These are phyloP conservation scores for Trypanosoma melophagium DNA, from an alignment of 208 protist genomes.

Conservation along the genomic window DNA sequence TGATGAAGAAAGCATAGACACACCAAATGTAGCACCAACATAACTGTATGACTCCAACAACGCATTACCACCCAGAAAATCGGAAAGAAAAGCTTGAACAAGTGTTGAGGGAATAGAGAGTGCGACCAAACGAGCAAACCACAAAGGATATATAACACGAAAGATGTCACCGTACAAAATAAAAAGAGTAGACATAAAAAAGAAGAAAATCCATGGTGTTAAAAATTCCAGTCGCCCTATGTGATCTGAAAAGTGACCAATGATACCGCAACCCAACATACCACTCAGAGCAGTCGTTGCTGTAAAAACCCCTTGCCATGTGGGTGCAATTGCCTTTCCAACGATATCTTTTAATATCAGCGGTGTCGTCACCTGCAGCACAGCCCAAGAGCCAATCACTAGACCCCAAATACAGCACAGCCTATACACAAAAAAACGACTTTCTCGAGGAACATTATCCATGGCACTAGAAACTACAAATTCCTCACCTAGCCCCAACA, in stretches of 20 bases:
- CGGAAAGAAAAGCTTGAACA: constrained; percentile 41
- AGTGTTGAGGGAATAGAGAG: constrained; percentile 43
- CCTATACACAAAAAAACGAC: constrained; percentile 5
- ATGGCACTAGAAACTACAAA: neutral
- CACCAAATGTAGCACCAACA: constrained; percentile 37
- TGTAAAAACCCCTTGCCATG: constrained; percentile 46
- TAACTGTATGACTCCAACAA: constrained; percentile 38
- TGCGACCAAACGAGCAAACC: constrained; percentile 33
- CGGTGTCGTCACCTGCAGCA: constrained; percentile 27
- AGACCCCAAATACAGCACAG: constrained; percentile 29
- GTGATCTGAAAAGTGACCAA: constrained; percentile 41
- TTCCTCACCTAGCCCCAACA: neutral
- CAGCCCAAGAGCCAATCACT: constrained; percentile 15
- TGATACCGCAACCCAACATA: constrained; percentile 34
- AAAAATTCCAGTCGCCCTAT: constrained; percentile 35
- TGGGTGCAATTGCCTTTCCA: constrained; percentile 22
- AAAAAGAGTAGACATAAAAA: constrained; percentile 28
- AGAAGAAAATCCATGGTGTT: constrained; percentile 38
- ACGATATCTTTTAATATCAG: constrained; percentile 48
- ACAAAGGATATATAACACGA: constrained; percentile 27
- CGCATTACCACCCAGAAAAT: constrained; percentile 37
- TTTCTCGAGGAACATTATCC: constrained; percentile 5
- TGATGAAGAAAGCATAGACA: constrained; percentile 32
- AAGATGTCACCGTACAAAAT: constrained; percentile 27
- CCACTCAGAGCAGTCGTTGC: constrained; percentile 40